Evolutionary conservation across 2,329 filamentous ascomycete genomes (phyloP).

Genomic region (Gaeumannomyces tritici): DNA sequence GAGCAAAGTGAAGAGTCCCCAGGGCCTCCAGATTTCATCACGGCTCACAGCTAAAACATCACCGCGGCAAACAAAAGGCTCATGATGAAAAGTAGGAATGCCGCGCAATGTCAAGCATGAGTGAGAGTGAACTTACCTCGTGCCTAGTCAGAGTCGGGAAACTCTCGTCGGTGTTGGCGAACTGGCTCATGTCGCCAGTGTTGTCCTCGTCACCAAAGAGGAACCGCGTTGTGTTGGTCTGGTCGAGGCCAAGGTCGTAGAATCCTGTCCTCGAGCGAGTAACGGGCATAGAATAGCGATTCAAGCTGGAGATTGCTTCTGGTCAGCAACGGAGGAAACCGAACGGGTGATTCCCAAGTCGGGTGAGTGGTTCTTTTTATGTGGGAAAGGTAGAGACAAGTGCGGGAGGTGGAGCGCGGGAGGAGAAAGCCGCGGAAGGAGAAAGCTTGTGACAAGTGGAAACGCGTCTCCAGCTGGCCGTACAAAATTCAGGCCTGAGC

Average conservation of each 20-base stretch:
- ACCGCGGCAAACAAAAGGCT: not conserved
- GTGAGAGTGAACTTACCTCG: conserved; percentile 21
- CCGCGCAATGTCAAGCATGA: not conserved
- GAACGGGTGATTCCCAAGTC: not conserved
- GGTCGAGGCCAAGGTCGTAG: conserved; percentile 63
- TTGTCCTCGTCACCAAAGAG: conserved; percentile 73
- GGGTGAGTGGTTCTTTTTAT: not conserved
- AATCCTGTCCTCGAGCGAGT: conserved; percentile 59
- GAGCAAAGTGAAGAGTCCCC: not conserved
- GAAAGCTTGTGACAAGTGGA: not conserved
- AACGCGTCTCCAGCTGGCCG: too few relatives aligned
- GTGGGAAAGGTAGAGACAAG: not conserved
- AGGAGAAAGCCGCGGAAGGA: not conserved
- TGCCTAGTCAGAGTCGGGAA: conserved; percentile 77
- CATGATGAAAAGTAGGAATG: not conserved
- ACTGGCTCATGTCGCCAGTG: conserved; percentile 58
- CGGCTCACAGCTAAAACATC: too few relatives aligned
- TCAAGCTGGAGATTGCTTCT: conserved; percentile 46
- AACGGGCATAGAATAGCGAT: conserved; percentile 91
- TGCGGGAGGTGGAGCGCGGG: not conserved
- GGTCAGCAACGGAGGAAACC: not conserved
- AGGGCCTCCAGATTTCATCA: too few relatives aligned
- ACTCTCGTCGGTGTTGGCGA: conserved; percentile 63
- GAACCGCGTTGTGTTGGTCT: conserved; percentile 77
- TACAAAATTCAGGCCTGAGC: not conserved